A percentile compares a stretch with the other conserved stretches of the same genome.
phyloP scores from a whole-genome alignment of 2,329 filamentous ascomycete species.

The Colletotrichum higginsianum region DNA sequence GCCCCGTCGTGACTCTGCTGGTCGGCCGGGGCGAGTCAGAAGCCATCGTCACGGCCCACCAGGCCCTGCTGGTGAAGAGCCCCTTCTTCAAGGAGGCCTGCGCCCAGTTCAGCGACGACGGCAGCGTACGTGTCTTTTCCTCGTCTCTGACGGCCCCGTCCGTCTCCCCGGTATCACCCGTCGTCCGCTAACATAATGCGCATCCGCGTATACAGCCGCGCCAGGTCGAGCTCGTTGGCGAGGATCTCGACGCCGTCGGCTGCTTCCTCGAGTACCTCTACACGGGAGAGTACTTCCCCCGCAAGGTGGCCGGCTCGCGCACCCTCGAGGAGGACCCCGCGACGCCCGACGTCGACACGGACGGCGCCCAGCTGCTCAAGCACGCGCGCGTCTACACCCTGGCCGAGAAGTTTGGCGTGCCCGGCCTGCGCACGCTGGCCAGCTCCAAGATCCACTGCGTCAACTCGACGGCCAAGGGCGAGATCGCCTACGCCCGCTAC shows the following conservation, averaged over 20 bases:
- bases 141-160: too few species aligned
- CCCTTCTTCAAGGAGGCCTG: conserved; percentile 80
- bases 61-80: conserved; percentile 80
- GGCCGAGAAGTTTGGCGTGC: conserved; percentile 81
- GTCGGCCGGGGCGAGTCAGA: conserved; percentile 73
- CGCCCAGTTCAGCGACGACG: conserved; percentile 72
- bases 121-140: conserved; percentile 65
- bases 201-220: conserved; percentile 61
- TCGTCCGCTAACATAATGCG: neutral
- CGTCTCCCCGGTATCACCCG: too few species aligned
- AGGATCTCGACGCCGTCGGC: conserved; percentile 81
- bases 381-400: conserved; percentile 93
- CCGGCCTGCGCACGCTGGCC: conserved; percentile 80
- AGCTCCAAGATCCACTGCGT: conserved; percentile 94
- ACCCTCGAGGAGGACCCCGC: conserved; percentile 79
- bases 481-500: conserved; percentile 93
- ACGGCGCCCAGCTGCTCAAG: conserved; percentile 86
- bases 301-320: conserved; percentile 73
- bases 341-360: conserved; percentile 78
- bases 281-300: conserved; percentile 89
- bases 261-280: conserved; percentile 89
- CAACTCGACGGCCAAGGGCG: conserved; percentile 87
- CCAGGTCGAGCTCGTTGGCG: conserved; percentile 76
- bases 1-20: conserved; percentile 78
- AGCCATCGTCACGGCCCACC: conserved; percentile 82